These are phyloP conservation scores for Colletotrichum musae DNA, from an alignment of 2,329 filamentous ascomycete species.

Conservation along the genomic window DNA sequence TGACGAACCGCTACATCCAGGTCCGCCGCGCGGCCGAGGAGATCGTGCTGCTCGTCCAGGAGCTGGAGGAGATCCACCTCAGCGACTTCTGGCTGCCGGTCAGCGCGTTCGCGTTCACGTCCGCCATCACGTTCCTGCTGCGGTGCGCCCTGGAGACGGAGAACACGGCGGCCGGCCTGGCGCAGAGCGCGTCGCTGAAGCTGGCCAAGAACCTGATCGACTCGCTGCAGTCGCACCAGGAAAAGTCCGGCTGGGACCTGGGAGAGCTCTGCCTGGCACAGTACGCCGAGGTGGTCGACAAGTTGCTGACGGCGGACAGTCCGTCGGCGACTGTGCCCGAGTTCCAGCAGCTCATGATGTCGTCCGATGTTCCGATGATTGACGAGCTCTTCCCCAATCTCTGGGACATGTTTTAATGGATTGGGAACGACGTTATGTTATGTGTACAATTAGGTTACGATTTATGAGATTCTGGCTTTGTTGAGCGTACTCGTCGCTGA, in stretches of 20 bases:
- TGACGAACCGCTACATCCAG: constrained; percentile 51
- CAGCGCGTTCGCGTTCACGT: constrained; percentile 62
- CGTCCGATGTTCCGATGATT: constrained; percentile 34
- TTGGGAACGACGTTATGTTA: not conserved
- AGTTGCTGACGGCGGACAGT: constrained; percentile 49
- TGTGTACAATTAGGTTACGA: constrained; percentile 10
- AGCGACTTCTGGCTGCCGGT: constrained; percentile 66
- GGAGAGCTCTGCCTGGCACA: constrained; percentile 65
- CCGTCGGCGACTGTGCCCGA: constrained; percentile 37
- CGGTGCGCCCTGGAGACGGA: constrained; percentile 63
- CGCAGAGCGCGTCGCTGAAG: constrained; percentile 55
- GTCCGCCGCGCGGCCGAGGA: constrained; percentile 63
- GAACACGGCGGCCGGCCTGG: constrained; percentile 51
- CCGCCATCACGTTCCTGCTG: constrained; percentile 65
- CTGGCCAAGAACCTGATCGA: constrained; percentile 60
- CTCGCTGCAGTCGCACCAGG: constrained; percentile 55
- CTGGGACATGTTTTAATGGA: constrained; percentile 39
- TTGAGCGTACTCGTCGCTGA: not conserved
- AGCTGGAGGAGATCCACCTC: constrained; percentile 59
- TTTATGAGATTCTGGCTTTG: not conserved
- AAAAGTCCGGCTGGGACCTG: constrained; percentile 61
- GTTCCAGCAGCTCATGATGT: constrained; percentile 40
- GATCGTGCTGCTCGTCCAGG: constrained; percentile 63
- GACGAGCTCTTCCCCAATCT: constrained; percentile 39
- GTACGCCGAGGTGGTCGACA: constrained; percentile 63